Conservation (phyloP, 306 rosid genomes). For the Phaseolus lunatus region DNA sequence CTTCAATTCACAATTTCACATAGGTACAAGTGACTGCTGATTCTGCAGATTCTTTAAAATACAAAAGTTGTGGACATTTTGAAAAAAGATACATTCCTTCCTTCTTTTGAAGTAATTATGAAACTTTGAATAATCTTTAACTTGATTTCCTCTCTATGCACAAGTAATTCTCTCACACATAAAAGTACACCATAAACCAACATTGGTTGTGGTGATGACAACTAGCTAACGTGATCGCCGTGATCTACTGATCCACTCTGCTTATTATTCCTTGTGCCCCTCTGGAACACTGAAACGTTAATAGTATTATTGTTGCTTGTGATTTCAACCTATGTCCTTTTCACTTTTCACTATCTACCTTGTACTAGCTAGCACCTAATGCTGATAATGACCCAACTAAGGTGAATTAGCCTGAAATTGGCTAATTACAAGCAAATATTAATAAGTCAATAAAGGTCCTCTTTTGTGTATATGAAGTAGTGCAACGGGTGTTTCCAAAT, state of each 20-base stretch:
- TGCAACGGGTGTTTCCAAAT: not conserved
- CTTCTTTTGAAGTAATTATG: not conserved
- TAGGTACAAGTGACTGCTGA: not conserved
- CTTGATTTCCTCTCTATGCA: not conserved
- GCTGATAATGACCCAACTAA: conserved; percentile 28
- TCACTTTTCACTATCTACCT: not conserved
- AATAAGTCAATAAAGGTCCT: not conserved
- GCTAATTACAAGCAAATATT: not conserved
- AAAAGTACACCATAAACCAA: not conserved
- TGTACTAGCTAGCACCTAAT: conserved; percentile 5
- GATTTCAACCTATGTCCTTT: conserved; percentile 34
- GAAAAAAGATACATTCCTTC: not conserved
- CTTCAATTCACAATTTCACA: not conserved
- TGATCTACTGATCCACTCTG: conserved; percentile 14
- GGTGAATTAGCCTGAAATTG: not conserved
- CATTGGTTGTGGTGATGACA: conserved; percentile 39
- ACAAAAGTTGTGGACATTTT: not conserved
- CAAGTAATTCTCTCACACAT: not conserved
- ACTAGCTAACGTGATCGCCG: conserved; percentile 31
- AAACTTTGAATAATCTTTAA: not conserved
- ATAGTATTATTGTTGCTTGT: conserved; percentile 32
- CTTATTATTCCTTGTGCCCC: conserved; percentile 23
- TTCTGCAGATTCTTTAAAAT: not conserved
- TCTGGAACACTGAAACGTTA: conserved; percentile 33
- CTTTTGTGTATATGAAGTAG: not conserved